Base-by-base conservation (phyloP, 371 early-diverging fungal genomes). In the Rhizomucor miehei region DNA sequence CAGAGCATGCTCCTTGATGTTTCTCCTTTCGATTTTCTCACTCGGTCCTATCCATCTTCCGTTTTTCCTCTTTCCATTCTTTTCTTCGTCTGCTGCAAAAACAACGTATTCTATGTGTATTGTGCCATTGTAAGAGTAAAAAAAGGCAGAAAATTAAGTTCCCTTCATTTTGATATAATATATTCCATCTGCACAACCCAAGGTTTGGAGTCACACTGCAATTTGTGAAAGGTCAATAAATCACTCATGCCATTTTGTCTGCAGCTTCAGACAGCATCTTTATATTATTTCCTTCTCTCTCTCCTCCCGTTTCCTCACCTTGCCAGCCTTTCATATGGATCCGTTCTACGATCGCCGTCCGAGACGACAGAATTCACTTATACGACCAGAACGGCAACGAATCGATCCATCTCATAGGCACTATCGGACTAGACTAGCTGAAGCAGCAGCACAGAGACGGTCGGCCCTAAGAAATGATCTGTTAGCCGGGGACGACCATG, bases 301-400 rank as follows among this genome's bases (percentile, higher is more conserved):
- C 24, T 24, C 23, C 43, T 51, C 19, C 13, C 25, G 16, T 29
- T 29, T 50, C 34, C 57, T 59, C 62, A 60, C n/a, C n/a, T 52
- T 48, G 25, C 61, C 20, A 55, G 44, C 25, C 47, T 23, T 40
- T 54, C 2, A 37, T 54, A 36, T 46, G 40, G 20, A 29, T 29
- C 43, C 36, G 29, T 46, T 34, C 1, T 19, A 49, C 10, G 37
- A 24, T 29, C 34, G 21, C 10, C 19, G 29, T 12, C 59, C 57
- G 37, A 37, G 61, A 16, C 67, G 84, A 11, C 73, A 75, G 66
- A 73, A 75, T 56, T 83, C 84, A 37, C 71, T 85, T 9, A 75
- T 81, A 39, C 73, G 84, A 16, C 83, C 87, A 5, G 86, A 82
- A 58, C 73, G 84, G 52, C 79, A 77, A 41, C 76, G 78, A 25